A percentile compares a stretch with the other conserved stretches of the same genome.
These are phyloP conservation scores for Dactylis glomerata DNA, from an alignment of 176 grass and related monocot species.

Conservation along the genomic window DNA sequence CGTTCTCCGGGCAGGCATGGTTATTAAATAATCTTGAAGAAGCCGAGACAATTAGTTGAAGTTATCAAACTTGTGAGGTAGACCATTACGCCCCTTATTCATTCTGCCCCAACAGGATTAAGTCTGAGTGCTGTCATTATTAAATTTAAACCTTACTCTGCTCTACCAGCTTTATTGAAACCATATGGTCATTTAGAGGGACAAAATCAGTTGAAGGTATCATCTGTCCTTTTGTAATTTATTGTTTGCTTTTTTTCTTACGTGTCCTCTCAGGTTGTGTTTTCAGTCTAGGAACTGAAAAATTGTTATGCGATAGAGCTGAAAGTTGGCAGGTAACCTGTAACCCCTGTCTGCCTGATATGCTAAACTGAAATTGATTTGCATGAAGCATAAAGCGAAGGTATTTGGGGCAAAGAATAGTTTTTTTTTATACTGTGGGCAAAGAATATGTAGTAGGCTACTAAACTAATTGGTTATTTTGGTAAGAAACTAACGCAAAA, in stretches of 20 bases:
- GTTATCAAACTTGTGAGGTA: conserved; percentile 58
- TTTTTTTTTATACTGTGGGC: no score
- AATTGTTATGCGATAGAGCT: conserved; percentile 30
- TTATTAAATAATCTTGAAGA: conserved; percentile 15
- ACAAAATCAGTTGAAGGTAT: conserved; percentile 61
- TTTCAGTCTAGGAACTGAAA: conserved; percentile 17
- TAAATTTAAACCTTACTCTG: conserved; percentile 20
- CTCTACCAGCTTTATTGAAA: conserved; percentile 7
- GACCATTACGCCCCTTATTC: conserved; percentile 40
- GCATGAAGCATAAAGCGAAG: neutral
- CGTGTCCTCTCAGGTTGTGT: conserved; percentile 22
- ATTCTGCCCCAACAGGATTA: neutral
- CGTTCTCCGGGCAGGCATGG: conserved; percentile 50
- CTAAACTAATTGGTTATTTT: no score
- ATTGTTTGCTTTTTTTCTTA: conserved; percentile 29
- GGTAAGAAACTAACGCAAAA: no score
- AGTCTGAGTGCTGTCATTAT: neutral
- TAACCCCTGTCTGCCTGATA: neutral
- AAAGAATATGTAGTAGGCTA: no score
- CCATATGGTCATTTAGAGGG: conserved; percentile 39
- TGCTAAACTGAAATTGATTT: neutral
- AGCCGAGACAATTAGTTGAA: neutral
- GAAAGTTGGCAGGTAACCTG: conserved; percentile 48
- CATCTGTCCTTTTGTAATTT: conserved; percentile 35
- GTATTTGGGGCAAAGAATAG: no score